phyloP scores from a whole-genome alignment of 2,329 filamentous ascomycete species.

The Phoma herbarum region DNA sequence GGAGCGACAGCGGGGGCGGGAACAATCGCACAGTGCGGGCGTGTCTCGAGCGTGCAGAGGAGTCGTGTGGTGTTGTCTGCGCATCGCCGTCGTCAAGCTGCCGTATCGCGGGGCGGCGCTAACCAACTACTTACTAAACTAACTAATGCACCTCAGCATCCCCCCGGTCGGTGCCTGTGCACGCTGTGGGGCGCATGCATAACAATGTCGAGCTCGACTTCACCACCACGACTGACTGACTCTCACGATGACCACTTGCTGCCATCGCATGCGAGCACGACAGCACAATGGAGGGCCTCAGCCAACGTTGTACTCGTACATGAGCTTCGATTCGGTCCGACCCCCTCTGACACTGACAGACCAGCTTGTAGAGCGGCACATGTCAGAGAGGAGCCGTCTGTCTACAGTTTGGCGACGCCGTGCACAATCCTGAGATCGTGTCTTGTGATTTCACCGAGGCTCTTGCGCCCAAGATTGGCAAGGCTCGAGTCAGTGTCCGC shows the following conservation, averaged over 20 bases:
- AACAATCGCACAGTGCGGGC: background rate
- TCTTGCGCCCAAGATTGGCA: constrained; percentile 46
- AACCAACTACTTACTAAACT: too few relatives aligned
- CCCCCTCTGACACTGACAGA: too few relatives aligned
- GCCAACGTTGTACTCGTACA: too few relatives aligned
- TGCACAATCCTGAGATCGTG: constrained; percentile 42
- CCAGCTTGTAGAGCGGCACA: too few relatives aligned
- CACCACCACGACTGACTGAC: too few relatives aligned
- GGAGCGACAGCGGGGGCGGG: background rate
- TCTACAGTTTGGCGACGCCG: constrained; percentile 39
- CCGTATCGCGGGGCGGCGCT: background rate
- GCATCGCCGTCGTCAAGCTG: background rate
- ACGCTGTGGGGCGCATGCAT: background rate
- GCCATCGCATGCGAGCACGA: background rate
- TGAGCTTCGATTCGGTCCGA: too few relatives aligned
- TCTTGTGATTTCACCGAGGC: constrained; percentile 37
- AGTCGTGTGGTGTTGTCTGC: background rate
- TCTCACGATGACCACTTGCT: background rate
- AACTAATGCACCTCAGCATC: background rate
- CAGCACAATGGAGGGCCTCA: too few relatives aligned
- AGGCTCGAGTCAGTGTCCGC: constrained; percentile 45
- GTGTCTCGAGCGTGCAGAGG: background rate
- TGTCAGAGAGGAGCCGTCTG: too few relatives aligned
- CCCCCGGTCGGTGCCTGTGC: background rate
- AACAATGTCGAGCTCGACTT: too few relatives aligned